Evolutionary conservation across 2,329 filamentous ascomycete genomes (phyloP).

Genomic region (Truncatella angustata): DNA sequence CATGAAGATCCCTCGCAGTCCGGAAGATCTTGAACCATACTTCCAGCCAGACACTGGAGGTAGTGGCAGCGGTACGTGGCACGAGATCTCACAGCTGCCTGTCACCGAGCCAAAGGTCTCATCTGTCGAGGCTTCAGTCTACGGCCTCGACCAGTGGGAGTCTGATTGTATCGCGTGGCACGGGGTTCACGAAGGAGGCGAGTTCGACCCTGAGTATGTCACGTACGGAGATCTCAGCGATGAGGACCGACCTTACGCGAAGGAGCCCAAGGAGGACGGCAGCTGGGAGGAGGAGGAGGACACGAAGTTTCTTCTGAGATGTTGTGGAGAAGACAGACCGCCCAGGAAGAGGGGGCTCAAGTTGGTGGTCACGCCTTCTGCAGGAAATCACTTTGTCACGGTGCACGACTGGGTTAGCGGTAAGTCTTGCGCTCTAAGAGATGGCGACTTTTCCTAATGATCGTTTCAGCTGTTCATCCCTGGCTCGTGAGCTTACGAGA

Average conservation of each 20-base stretch:
- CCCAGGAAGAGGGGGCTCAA: constrained; percentile 16
- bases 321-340: constrained; percentile 23
- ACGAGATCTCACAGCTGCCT: constrained; percentile 23
- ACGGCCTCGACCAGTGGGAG: constrained; percentile 23
- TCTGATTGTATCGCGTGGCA: constrained; percentile 21
- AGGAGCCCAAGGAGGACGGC: background rate
- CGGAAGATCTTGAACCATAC: background rate
- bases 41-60: background rate
- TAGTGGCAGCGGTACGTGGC: constrained; percentile 20
- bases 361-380: constrained; percentile 20
- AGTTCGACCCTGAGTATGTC: background rate
- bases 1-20: background rate
- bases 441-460: constrained; percentile 9
- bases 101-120: constrained; percentile 28
- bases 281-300: constrained; percentile 13
- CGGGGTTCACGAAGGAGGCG: constrained; percentile 14
- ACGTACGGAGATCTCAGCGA: constrained; percentile 1
- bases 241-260: background rate
- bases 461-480: constrained; percentile 21
- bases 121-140: constrained; percentile 19
- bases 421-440: constrained; percentile 11
- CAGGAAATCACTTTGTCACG: constrained; percentile 21
- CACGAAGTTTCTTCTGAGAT: constrained; percentile 21
- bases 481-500: constrained; percentile 16
- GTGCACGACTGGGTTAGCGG: constrained; percentile 23